Percentiles rank a stretch among this genome's conserved stretches.
These are phyloP conservation scores for Aspergillus sclerotiicarbonarius DNA, from an alignment of 495 filamentous ascomycete genomes.

Conservation along the genomic window DNA sequence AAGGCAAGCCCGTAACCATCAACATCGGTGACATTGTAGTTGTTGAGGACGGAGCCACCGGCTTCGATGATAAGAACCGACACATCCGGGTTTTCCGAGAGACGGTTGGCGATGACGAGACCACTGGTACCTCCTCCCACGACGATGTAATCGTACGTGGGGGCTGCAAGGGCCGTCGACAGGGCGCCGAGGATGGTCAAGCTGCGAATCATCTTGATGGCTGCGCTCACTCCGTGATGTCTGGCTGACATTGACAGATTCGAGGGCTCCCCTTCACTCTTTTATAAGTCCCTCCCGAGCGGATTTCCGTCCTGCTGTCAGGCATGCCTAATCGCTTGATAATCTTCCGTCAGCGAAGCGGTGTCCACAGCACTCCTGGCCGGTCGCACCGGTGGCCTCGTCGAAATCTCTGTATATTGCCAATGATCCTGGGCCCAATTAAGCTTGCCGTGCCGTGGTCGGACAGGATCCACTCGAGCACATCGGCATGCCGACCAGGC, in stretches of 20 bases:
- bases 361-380: neutral
- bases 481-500: neutral
- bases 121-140: neutral
- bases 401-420: neutral
- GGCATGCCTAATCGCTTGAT: neutral
- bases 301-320: neutral
- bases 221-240: neutral
- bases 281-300: neutral
- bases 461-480: neutral
- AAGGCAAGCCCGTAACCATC: slow-evolving; percentile 40
- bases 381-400: neutral
- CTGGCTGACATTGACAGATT: neutral
- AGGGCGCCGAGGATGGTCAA: neutral
- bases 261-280: neutral
- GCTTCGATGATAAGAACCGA: slow-evolving; percentile 56
- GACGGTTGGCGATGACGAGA: neutral
- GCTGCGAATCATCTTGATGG: neutral
- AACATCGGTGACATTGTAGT: slow-evolving; percentile 48
- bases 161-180: neutral
- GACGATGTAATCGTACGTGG: neutral
- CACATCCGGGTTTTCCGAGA: slow-evolving; percentile 36
- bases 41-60: slow-evolving; percentile 47
- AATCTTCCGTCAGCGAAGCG: neutral
- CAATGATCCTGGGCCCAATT: no score
- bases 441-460: neutral